A percentile compares a stretch with the other conserved stretches of the same genome.
phyloP scores from a whole-genome alignment of 306 rosid species.

The Castanea crenata region DNA sequence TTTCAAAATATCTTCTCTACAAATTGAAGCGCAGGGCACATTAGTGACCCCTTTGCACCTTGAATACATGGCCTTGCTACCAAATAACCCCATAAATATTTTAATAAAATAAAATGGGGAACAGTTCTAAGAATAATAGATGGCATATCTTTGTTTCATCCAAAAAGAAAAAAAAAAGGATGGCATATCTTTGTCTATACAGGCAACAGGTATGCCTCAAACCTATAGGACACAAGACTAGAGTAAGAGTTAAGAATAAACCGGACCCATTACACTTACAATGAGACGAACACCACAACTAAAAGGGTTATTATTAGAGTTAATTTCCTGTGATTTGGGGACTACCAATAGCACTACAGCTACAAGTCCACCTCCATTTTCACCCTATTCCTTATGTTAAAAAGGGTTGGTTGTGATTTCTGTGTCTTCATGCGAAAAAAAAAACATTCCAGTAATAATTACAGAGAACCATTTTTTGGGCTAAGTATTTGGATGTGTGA shows the following conservation, averaged over 20 bases:
- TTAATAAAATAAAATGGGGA: no score
- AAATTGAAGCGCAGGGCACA: no score
- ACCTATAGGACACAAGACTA: conserved; percentile 30
- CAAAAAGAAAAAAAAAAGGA: conserved; percentile 27
- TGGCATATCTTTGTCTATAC: conserved; percentile 78
- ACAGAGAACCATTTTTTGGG: not conserved
- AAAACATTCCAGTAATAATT: not conserved
- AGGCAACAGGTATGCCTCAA: conserved; percentile 70
- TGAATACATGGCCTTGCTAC: not conserved
- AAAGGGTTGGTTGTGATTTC: not conserved
- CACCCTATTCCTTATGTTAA: not conserved
- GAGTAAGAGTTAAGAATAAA: conserved; percentile 73
- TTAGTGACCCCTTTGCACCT: no score
- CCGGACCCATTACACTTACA: conserved; percentile 66
- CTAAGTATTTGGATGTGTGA: not conserved
- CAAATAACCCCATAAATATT: no score
- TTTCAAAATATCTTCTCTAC: no score
- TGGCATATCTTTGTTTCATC: no score
- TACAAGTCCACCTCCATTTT: not conserved
- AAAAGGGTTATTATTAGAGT: conserved; percentile 20
- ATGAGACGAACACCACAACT: conserved; percentile 75
- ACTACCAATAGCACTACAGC: conserved; percentile 7
- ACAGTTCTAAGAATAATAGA: no score
- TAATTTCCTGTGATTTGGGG: not conserved
- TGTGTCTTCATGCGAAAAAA: not conserved